Percentiles rank a stretch among this genome's conserved stretches.
These are phyloP conservation scores for Echium plantagineum DNA, from an alignment of 257 asterid genomes.

Conservation along the genomic window DNA sequence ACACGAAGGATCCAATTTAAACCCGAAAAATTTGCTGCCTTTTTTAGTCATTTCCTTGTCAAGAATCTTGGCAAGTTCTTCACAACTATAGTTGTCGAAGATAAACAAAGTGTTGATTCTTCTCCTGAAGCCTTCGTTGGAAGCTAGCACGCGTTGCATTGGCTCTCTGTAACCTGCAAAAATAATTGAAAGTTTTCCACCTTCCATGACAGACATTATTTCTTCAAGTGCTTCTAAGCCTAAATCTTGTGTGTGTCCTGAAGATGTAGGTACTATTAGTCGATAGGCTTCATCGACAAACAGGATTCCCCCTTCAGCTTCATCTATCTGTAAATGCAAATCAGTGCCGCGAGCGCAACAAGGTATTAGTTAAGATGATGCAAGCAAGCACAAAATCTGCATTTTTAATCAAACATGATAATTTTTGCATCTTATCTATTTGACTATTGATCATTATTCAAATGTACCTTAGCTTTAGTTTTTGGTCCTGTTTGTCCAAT, in stretches of 20 bases:
- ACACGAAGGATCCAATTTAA: conserved; percentile 58
- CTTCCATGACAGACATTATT: conserved; percentile 93
- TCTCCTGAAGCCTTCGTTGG: conserved; percentile 87
- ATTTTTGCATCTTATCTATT: neutral
- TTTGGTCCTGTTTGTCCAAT: conserved; percentile 83
- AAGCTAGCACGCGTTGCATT: conserved; percentile 72
- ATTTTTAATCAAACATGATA: neutral
- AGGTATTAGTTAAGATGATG: neutral
- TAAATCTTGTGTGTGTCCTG: conserved; percentile 59
- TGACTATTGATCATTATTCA: neutral
- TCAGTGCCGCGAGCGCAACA: neutral
- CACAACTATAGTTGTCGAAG: conserved; percentile 54
- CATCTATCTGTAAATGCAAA: conserved; percentile 40
- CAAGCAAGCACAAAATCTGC: neutral
- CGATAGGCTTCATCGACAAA: conserved; percentile 93
- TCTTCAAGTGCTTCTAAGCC: conserved; percentile 90
- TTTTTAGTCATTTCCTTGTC: conserved; percentile 58
- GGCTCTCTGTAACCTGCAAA: conserved; percentile 93
- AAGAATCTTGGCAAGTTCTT: conserved; percentile 70
- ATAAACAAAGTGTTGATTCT: conserved; percentile 79
- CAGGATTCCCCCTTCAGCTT: conserved; percentile 90
- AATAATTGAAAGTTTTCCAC: conserved; percentile 71
- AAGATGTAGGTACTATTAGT: conserved; percentile 60
- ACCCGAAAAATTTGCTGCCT: conserved; percentile 51
- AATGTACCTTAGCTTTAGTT: conserved; percentile 60